A percentile compares a stretch with the other conserved stretches of the same genome.
phyloP scores from a whole-genome alignment of 768 basidiomycete species.

The Cubamyces sp. region DNA sequence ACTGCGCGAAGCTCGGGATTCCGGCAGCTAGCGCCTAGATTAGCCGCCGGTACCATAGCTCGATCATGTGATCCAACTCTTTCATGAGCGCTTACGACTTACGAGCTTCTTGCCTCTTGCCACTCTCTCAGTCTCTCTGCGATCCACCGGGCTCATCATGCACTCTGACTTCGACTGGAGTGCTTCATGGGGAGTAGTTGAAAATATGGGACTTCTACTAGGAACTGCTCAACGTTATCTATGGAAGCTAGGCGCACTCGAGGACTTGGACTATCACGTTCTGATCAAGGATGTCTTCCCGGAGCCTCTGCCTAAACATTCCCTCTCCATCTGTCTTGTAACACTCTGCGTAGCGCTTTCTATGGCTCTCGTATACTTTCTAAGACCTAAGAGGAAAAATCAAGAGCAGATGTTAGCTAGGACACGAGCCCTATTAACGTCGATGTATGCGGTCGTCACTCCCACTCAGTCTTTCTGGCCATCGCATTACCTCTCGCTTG shows the following conservation, averaged over 20 bases:
- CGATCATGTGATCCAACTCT: neutral
- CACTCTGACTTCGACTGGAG: no score
- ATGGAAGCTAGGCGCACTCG: no score
- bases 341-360: no score
- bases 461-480: constrained; percentile 30
- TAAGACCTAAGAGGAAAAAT: neutral
- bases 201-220: no score
- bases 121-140: neutral
- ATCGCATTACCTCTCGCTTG: constrained; percentile 10
- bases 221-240: no score
- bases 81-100: neutral
- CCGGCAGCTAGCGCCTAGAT: neutral
- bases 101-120: neutral
- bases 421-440: constrained; percentile 8
- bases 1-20: no score
- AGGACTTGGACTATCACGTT: neutral
- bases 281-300: neutral
- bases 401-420: neutral
- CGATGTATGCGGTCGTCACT: constrained; percentile 20
- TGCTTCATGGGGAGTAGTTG: no score
- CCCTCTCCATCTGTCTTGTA: no score
- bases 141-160: no score
- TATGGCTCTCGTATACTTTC: no score
- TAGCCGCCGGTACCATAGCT: neutral
- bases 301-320: no score